Evolutionary conservation across 2,329 filamentous ascomycete species (phyloP), one percentile per base, ranked within the genome.

Genomic region (Colletotrichum salicis): DNA sequence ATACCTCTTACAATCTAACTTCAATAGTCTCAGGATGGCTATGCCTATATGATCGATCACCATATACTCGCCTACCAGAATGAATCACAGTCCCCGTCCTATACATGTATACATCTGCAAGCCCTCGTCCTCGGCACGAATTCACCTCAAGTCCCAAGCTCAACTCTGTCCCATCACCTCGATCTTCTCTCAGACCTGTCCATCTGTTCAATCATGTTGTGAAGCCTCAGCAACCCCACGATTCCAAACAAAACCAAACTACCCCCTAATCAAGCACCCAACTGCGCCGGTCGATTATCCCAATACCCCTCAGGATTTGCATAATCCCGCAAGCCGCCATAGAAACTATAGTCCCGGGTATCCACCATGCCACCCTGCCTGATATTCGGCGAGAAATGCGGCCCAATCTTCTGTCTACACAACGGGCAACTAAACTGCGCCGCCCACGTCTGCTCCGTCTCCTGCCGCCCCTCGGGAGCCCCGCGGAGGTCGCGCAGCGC

Each of bases 311-410:
- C 41, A 48, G 41, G 19, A 22, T 48, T 48, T 19, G 41, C 3
- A 48, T 10, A 48, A 2, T 19, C 15, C 19, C 7, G 15, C 3
- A n/a, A 48, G 10, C 41, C 10, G 41, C 1, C 8, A 48, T 48
- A 22, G 4, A 48, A 48, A 48, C 41, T 48, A 48, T 10, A 48
- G 8, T 22, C 19, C n/a, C 19, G 2, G 8, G 19, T 48, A 22
- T 22, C 41, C 19, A 1, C 19, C 41, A 19, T 7, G 6, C 41
- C 41, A 1, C 19, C 41, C 41, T 48, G 41, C 19, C 41, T 48
- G 19, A 48, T 48, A 48, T 45, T 55, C 19, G 67, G 67, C 37
- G 63, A 27, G 54, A 71, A 71, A 27, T 71, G 52, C 12, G 5
- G 2, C 2, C 52, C 69, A 4, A 71, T 52, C 24, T 35, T 7